Evolutionary conservation across 31 red algal species (phyloP).

Genomic region (Bonnemaisonia californica): DNA sequence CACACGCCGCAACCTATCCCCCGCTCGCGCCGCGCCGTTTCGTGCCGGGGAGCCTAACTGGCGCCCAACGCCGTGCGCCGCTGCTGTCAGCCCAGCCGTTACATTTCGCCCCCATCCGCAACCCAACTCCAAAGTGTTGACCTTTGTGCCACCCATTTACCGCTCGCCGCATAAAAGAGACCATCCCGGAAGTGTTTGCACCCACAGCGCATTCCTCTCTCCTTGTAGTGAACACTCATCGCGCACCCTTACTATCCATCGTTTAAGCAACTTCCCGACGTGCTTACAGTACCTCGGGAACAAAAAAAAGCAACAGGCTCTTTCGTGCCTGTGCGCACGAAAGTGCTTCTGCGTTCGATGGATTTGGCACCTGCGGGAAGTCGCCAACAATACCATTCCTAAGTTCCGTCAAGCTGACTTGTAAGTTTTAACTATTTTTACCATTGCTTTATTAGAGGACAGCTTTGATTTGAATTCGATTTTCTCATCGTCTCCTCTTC

Average conservation of each 20-base stretch:
- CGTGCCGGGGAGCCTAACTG: background rate
- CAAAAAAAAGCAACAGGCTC: too few species aligned
- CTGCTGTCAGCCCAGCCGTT: conserved; percentile 26
- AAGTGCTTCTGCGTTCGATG: conserved; percentile 30
- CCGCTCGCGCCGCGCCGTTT: background rate
- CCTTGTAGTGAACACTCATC: too few species aligned
- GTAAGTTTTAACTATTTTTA: conserved; percentile 47
- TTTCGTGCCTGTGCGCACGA: conserved; percentile 30
- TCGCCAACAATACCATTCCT: conserved; percentile 12
- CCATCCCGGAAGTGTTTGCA: too few species aligned
- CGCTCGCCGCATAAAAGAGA: conserved; percentile 3
- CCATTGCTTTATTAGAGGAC: background rate
- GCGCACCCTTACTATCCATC: too few species aligned
- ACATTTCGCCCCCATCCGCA: background rate
- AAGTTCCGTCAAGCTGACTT: conserved; percentile 33
- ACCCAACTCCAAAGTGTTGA: background rate
- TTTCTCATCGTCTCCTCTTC: conserved; percentile 18
- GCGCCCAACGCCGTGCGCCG: background rate
- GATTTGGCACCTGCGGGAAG: conserved; percentile 25
- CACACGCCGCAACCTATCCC: background rate
- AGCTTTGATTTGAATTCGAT: conserved; percentile 64
- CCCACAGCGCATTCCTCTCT: too few species aligned
- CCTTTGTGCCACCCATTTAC: background rate
- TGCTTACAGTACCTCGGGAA: too few species aligned
- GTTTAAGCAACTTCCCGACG: too few species aligned